These are phyloP conservation scores for Lentinula lateritia DNA, from an alignment of 768 basidiomycete genomes.

Conservation along the genomic window DNA sequence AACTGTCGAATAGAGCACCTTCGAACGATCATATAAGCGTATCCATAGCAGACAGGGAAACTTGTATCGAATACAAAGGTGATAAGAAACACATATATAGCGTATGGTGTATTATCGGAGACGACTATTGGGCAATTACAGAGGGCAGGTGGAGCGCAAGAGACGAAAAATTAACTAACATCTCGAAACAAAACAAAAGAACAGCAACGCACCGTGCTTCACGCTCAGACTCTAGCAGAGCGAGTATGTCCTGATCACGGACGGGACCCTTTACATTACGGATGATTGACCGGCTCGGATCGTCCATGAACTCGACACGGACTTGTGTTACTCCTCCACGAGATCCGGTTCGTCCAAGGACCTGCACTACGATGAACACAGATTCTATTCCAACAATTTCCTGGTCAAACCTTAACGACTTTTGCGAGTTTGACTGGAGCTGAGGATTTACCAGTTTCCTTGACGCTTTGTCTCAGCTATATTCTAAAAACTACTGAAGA, in stretches of 20 bases:
- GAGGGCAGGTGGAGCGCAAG: not conserved
- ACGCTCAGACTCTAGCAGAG: conserved; percentile 95
- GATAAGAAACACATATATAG: not conserved
- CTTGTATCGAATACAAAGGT: not conserved
- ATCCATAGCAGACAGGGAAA: not conserved
- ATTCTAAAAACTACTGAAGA: not conserved
- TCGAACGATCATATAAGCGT: not conserved
- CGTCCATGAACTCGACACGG: conserved; percentile 99
- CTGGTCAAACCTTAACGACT: conserved; percentile 80
- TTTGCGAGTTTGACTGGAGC: conserved; percentile 96
- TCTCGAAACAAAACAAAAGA: not conserved
- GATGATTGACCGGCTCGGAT: conserved; percentile 91
- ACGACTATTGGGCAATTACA: conserved; percentile 20
- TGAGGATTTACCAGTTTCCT: conserved; percentile 87
- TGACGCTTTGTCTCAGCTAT: not conserved
- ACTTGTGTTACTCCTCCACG: conserved; percentile 76
- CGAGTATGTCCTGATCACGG: conserved; percentile 91
- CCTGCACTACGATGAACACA: conserved; percentile 38
- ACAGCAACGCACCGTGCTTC: conserved; percentile 87
- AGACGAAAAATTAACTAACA: not conserved
- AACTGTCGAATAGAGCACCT: not conserved
- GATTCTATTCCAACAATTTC: not conserved
- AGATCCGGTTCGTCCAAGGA: conserved; percentile 92
- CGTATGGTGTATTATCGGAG: conserved; percentile 25
- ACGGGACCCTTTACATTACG: conserved; percentile 99